Evolutionary conservation across 2,329 filamentous ascomycete genomes (phyloP), one percentile per base, ranked within the genome.

Genomic region (Trichoderma guizhouense): DNA sequence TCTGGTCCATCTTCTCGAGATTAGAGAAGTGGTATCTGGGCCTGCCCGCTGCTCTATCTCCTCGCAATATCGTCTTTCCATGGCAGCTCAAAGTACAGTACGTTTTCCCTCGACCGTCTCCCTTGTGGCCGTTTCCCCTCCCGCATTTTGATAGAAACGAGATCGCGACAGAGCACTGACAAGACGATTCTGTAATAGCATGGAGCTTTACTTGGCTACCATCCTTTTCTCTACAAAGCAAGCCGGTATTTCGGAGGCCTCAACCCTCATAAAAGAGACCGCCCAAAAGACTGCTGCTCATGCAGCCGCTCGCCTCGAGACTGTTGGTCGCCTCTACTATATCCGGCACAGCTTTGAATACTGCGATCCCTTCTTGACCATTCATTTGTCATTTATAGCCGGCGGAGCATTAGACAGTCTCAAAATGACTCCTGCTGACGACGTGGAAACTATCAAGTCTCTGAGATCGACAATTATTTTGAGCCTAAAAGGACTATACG

Each of bases 281-380:
- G 67, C 58, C 6, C 15, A 55, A 21, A 64, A 39, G 14, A 68
- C 55, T 78, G 67, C 66, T 18, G 32, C 61, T 14, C 68, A 72
- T 39, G 76, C 79, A 5, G 73, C 74, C n/a, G 74, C 75, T 24
- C 74, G 77, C 32, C 74, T 79, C 14, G 79, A 81, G 71, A 82
- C 80, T 3, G 63, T 80, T 6, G 34, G 79, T 3, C 79, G 80
- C 1, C 74, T 82, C 1, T 81, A 81, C 72, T 81, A 79, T 72
- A 77, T 81, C 2, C 78, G 79, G 4, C 79, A 82, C 71, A 79
- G 80, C 9, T 81, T 63, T 32, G 72, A 74, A 26, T 51, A 32
- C 28, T 64, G 15, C 36, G 71, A 73, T 57, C 8, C 63, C 18
- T 73, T 73, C 30, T 26, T 72, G 34, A 55, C 67, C 8, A 53